Percentiles rank a stretch among this genome's conserved stretches.
Evolutionary conservation across 306 rosid genomes (phyloP).

Genomic region (Potentilla sterilis): DNA sequence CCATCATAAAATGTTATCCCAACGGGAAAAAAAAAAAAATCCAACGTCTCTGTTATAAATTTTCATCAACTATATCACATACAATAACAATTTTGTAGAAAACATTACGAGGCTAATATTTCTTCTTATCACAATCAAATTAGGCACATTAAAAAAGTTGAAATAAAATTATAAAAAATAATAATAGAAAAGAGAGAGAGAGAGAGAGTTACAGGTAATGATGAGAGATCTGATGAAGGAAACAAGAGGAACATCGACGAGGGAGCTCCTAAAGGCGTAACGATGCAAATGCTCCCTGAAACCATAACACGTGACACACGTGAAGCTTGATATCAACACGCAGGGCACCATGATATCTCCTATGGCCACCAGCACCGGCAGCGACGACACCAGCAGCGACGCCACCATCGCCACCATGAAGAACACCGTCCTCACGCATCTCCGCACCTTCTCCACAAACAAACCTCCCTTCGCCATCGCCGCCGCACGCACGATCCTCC

Average conservation of each 20-base stretch:
- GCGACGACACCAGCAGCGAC: constrained; percentile 75
- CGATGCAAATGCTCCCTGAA: constrained; percentile 66
- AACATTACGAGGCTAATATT: not conserved
- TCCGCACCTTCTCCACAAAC: constrained; percentile 61
- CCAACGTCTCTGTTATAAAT: not conserved
- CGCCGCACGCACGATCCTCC: not conserved
- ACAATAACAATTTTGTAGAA: not conserved
- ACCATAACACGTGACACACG: constrained; percentile 70
- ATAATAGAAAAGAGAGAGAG: not conserved
- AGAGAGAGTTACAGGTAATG: constrained; percentile 39
- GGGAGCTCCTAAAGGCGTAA: constrained; percentile 87
- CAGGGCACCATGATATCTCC: constrained; percentile 70
- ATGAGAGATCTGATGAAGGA: constrained; percentile 78
- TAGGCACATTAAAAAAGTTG: not conserved
- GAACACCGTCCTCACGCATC: constrained; percentile 73
- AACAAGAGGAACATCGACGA: constrained; percentile 85
- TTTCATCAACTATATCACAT: not conserved
- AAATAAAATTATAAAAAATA: not conserved
- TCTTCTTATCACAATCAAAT: not conserved
- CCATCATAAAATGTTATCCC: not conserved
- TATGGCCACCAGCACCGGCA: constrained; percentile 77
- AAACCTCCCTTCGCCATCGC: constrained; percentile 67
- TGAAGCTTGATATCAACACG: constrained; percentile 72
- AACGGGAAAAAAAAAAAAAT: not conserved
- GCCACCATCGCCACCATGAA: constrained; percentile 82